A percentile compares a stretch with the other conserved stretches of the same genome.
Evolutionary conservation across 225 moss, liverwort and hornwort genomes (phyloP).

Genomic region (Asterella californica): DNA sequence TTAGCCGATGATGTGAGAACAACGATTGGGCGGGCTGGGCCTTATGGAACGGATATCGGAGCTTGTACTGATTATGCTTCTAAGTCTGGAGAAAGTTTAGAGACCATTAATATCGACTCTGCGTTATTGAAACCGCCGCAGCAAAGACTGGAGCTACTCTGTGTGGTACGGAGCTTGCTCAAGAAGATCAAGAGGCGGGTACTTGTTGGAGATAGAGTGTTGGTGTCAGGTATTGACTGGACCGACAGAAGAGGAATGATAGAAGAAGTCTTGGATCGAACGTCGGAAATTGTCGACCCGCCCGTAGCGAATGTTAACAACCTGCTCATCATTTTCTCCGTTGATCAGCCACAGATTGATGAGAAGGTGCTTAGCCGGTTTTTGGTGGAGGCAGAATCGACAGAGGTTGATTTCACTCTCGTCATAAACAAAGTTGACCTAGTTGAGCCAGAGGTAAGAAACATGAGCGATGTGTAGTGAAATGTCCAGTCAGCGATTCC

Average conservation of each 20-base stretch:
- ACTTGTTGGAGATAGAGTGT: slow-evolving; percentile 82
- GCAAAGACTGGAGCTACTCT: slow-evolving; percentile 55
- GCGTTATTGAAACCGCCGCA: background rate
- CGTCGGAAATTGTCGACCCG: slow-evolving; percentile 83
- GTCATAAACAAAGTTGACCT: slow-evolving; percentile 87
- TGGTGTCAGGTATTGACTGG: slow-evolving; percentile 90
- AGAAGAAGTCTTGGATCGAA: slow-evolving; percentile 80
- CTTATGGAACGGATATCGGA: background rate
- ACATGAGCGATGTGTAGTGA: background rate
- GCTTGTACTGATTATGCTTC: background rate
- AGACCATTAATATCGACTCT: background rate
- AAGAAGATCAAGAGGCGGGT: slow-evolving; percentile 95
- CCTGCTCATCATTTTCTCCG: slow-evolving; percentile 69
- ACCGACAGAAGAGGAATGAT: slow-evolving; percentile 85
- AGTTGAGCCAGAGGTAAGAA: slow-evolving; percentile 53
- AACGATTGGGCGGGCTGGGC: background rate
- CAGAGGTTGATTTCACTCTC: slow-evolving; percentile 79
- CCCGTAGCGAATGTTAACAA: slow-evolving; percentile 93
- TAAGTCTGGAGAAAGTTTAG: background rate
- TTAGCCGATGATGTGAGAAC: background rate
- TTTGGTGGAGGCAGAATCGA: slow-evolving; percentile 87
- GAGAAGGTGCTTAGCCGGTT: slow-evolving; percentile 80
- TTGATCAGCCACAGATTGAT: slow-evolving; percentile 86
- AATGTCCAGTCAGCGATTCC: no score
- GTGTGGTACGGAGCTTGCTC: slow-evolving; percentile 78